Base-by-base conservation (phyloP, 1,284 basidiomycete genomes). In the Ganoderma sinense region DNA sequence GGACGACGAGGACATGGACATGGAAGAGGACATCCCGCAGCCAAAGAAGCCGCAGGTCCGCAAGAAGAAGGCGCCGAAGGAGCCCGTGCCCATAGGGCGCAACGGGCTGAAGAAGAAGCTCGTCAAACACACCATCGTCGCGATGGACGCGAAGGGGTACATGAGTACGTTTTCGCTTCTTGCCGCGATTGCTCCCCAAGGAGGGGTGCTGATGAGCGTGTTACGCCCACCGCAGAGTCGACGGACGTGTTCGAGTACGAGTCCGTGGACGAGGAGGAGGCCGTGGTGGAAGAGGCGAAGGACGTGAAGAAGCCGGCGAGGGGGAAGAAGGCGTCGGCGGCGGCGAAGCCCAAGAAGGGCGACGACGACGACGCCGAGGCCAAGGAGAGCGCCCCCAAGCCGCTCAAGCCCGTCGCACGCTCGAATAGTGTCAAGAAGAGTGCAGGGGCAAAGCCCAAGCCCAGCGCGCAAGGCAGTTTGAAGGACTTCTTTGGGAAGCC, bases 161-260 rank as follows among this genome's bases (percentile, higher is more conserved):
- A 89, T 88, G 80, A 85, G 93, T 94, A 77, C 66, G 88, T 53
- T 26, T 16, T 33, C 36, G n/a, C 23, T 13, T 51, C 39, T 48
- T 11, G 62, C 61, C 43, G 14, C 36, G 16, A 16, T 10, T 33
- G 14, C 45, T 39, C 36, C 36, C 8, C 36, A 41, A 41, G 66
- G 60, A 60, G 7, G 2, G 36, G 40, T 41, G 11, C 59, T 61
- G 23, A 61, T 43, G 40, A 29, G 23, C 55, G 45, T 29, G 51
- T 62, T 23, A 43, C 53, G 31, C 23, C n/a, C 7, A 2, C n/a
- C 6, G 2, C 73, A 94, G 93, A 88, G 20, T 91, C 86, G 40
- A 90, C 93, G 76, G 93, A 94, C 76, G 92, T 93, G 77, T 93
- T 92, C 2, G 88, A 88, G 18, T 94, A 93, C 76, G 93, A 95